phyloP scores from a whole-genome alignment of 2,329 filamentous ascomycete species.

The Blastomyces parvus region DNA sequence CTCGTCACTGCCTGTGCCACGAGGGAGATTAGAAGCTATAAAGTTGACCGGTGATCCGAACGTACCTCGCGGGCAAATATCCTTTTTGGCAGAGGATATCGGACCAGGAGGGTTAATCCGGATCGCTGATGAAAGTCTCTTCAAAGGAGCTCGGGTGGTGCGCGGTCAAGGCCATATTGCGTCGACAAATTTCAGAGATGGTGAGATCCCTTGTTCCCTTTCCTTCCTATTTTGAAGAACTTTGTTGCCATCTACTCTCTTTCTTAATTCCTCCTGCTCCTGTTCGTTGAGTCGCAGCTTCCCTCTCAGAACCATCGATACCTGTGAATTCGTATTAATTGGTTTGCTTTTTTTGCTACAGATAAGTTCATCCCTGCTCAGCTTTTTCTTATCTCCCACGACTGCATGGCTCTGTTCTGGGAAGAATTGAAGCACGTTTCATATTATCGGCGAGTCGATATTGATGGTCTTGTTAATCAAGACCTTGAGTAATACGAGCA shows the following conservation, averaged over 20 bases:
- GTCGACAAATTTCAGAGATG: conserved; percentile 56
- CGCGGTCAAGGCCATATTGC: conserved; percentile 70
- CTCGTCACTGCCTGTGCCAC: background rate
- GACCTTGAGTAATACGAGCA: background rate
- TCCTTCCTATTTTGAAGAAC: background rate
- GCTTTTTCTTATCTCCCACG: conserved; percentile 67
- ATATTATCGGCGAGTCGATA: conserved; percentile 37
- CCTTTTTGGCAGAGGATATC: conserved; percentile 72
- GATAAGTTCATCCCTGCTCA: conserved; percentile 67
- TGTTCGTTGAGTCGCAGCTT: background rate
- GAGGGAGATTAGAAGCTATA: conserved; percentile 65
- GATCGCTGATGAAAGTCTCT: conserved; percentile 55
- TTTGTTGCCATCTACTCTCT: background rate
- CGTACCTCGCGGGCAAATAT: conserved; percentile 74
- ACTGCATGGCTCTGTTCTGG: conserved; percentile 77
- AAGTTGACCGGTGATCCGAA: conserved; percentile 91
- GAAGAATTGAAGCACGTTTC: conserved; percentile 42
- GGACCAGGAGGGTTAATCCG: conserved; percentile 55
- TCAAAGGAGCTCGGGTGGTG: conserved; percentile 65
- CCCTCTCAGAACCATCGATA: background rate
- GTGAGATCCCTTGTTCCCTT: conserved; percentile 42
- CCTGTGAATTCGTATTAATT: background rate
- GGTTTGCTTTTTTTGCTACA: conserved; percentile 27
- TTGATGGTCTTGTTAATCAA: conserved; percentile 25
- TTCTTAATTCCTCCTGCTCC: background rate